Evolutionary conservation across 495 filamentous ascomycete species (phyloP).

Genomic region (Daldinia vernicosa): DNA sequence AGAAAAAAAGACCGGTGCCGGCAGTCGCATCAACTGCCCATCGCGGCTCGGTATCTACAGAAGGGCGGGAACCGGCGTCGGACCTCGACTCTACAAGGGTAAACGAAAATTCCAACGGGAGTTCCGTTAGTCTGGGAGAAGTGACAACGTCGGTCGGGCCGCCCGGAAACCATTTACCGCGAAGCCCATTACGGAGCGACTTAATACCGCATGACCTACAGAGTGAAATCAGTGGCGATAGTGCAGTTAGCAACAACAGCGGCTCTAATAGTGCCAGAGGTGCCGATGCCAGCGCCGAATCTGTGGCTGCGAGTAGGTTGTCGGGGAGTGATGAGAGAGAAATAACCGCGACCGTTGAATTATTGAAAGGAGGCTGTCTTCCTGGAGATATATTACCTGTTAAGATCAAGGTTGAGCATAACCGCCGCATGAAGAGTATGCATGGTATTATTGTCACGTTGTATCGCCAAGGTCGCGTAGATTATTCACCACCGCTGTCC

Average conservation of each 20-base stretch:
- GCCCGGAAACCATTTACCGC: conserved; percentile 33
- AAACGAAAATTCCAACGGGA: conserved; percentile 56
- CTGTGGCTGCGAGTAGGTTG: conserved; percentile 39
- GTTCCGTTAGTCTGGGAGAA: conserved; percentile 52
- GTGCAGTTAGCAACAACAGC: conserved; percentile 54
- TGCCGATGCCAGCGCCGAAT: conserved; percentile 47
- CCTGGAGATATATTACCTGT: conserved; percentile 85
- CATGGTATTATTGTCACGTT: conserved; percentile 93
- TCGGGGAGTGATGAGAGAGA: conserved; percentile 63
- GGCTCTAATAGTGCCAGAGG: conserved; percentile 49
- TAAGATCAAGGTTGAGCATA: conserved; percentile 83
- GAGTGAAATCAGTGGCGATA: conserved; percentile 59
- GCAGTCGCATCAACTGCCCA: conserved; percentile 38
- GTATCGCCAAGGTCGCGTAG: conserved; percentile 90
- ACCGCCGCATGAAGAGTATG: conserved; percentile 84
- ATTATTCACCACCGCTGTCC: conserved; percentile 74
- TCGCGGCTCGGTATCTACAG: conserved; percentile 35
- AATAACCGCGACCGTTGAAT: conserved; percentile 87
- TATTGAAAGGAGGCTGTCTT: conserved; percentile 83
- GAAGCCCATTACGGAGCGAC: conserved; percentile 43
- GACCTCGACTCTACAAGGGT: conserved; percentile 52
- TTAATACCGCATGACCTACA: conserved; percentile 52
- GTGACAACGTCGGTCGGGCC: conserved; percentile 22
- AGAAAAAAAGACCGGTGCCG: conserved; percentile 50
- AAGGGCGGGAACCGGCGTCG: conserved; percentile 44